A percentile compares a stretch with the other conserved stretches of the same genome.
Evolutionary conservation across 306 rosid genomes (phyloP).

Genomic region (Canavalia gladiata): DNA sequence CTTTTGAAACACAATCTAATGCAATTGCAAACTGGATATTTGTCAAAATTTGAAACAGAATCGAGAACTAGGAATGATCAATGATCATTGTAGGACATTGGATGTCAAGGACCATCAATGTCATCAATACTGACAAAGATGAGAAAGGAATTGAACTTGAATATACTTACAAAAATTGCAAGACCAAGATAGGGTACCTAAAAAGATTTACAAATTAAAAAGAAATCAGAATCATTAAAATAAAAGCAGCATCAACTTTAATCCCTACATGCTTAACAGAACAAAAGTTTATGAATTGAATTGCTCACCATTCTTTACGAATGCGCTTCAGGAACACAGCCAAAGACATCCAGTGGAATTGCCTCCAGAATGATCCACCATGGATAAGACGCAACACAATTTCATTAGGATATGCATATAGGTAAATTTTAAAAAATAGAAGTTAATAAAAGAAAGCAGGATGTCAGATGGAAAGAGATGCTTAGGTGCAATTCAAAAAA

Average conservation of each 20-base stretch:
- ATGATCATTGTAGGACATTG: neutral
- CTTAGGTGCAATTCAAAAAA: neutral
- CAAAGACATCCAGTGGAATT: slow-evolving; percentile 65
- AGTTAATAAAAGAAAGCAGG: neutral
- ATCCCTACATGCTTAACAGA: slow-evolving; percentile 22
- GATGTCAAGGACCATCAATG: slow-evolving; percentile 39
- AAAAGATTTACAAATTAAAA: slow-evolving; percentile 20
- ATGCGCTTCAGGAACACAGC: slow-evolving; percentile 59
- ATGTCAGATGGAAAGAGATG: slow-evolving; percentile 23
- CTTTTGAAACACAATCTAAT: slow-evolving; percentile 24
- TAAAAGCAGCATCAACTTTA: slow-evolving; percentile 27
- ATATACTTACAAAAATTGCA: slow-evolving; percentile 55
- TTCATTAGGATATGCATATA: slow-evolving; percentile 67
- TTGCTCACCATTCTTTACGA: slow-evolving; percentile 60
- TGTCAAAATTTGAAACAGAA: slow-evolving; percentile 11
- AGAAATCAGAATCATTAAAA: slow-evolving; percentile 31
- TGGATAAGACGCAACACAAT: slow-evolving; percentile 83
- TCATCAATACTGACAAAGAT: slow-evolving; percentile 29
- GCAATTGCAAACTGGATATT: neutral
- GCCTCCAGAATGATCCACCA: slow-evolving; percentile 80
- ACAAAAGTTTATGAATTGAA: slow-evolving; percentile 6
- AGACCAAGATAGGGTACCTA: slow-evolving; percentile 46
- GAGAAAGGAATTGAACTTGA: slow-evolving; percentile 37
- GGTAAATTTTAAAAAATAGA: slow-evolving; percentile 42
- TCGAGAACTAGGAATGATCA: neutral